Evolutionary conservation across 169 alveolate genomes (phyloP), one percentile per base, ranked within the genome.

Genomic region (Amoebophrya sp.): DNA sequence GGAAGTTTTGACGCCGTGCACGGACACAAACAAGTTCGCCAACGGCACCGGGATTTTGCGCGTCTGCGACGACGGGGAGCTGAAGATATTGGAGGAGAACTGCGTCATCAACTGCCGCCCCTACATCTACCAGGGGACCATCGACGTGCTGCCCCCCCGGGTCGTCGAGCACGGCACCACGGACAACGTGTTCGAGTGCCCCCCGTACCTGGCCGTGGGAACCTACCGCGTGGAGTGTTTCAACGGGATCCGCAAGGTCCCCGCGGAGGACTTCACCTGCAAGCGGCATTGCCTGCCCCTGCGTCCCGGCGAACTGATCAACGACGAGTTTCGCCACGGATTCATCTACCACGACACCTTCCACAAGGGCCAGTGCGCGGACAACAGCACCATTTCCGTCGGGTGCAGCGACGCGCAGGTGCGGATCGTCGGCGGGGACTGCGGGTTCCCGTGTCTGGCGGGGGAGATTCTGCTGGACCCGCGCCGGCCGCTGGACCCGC

Each of bases 131-230:
- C 66, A 18, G 29, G 66, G 66, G 66, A 18, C 29, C 7, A 7
- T 47, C 7, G 18, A 7, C 7, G 66, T 47, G 10, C 29, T 1
- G 39, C 1, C 83, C 7, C 83, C 83, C 7, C 29, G 83, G 35
- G 18, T n/a, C 29, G 35, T 66, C 10, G 32, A 0, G 35, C 83
- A 66, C 35, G 83, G 32, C 38, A 66, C 83, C 10, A 25, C 32
- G 39, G 83, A 66, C 83, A 66, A 66, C 83, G 83, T 66, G 83
- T 66, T 66, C 83, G 35, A 7, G 39, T 66, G 83, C 35, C 83
- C 83, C 35, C 35, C 83, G 83, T 66, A 66, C 83, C 7, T 7
- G 39, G 35, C n/a, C n/a, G n/a, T 66, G 10, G 83, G 83, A 0
- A 66, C 83, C 29, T 66, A 66, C 83, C 83, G 83, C 7, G 83